A percentile compares a stretch with the other conserved stretches of the same genome.
Evolutionary conservation across 2,329 filamentous ascomycete genomes (phyloP).

Genomic region (Aspergillus viridinutans): DNA sequence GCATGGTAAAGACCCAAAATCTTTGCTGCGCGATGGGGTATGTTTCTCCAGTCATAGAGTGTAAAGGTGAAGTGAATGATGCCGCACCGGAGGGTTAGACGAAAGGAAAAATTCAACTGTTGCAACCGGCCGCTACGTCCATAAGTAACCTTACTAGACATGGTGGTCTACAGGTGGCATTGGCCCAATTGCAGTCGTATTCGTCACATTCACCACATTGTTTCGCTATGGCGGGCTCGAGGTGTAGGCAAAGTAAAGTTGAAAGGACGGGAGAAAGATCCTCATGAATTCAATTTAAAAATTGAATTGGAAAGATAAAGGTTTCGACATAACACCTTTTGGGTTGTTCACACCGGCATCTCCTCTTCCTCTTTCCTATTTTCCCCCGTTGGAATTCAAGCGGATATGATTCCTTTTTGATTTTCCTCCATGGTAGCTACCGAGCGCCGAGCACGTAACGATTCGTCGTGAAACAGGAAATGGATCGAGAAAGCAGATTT

Average conservation of each 20-base stretch:
- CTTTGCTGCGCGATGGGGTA: not conserved
- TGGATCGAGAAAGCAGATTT: conserved; percentile 25
- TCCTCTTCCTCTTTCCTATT: conserved; percentile 21
- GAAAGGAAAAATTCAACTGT: not conserved
- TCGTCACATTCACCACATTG: not conserved
- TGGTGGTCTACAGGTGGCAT: not conserved
- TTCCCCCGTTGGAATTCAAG: conserved; percentile 14
- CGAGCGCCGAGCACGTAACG: conserved; percentile 29
- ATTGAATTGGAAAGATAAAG: conserved; percentile 20
- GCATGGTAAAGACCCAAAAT: not conserved
- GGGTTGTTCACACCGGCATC: conserved; percentile 31
- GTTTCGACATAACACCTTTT: conserved; percentile 29
- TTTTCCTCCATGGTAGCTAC: conserved; percentile 12
- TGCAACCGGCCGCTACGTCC: not conserved
- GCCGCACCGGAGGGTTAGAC: not conserved
- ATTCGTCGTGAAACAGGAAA: conserved; percentile 30
- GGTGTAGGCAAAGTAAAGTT: not conserved
- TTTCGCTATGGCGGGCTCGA: not conserved
- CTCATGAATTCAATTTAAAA: conserved; percentile 24
- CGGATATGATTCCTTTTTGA: conserved; percentile 10
- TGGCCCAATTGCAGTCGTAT: not conserved
- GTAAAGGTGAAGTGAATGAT: not conserved
- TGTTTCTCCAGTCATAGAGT: not conserved
- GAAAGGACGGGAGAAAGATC: conserved; percentile 19
- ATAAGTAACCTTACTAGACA: not conserved